A percentile compares a stretch with the other conserved stretches of the same genome.
phyloP scores from a whole-genome alignment of 352 stramenopile genomes.

The Phytophthora colocasiae region DNA sequence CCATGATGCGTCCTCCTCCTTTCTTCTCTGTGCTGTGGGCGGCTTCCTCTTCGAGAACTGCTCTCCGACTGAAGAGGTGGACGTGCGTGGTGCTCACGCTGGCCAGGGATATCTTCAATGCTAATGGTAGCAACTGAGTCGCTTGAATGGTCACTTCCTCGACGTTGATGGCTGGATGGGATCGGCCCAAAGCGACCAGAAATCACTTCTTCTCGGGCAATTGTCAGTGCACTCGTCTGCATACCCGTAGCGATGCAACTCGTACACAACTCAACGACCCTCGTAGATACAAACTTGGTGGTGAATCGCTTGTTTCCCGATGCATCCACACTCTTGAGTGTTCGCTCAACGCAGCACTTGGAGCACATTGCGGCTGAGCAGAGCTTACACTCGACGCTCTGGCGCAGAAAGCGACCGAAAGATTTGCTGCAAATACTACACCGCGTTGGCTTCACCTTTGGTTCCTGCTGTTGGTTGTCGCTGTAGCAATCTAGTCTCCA shows the following conservation, averaged over 20 bases:
- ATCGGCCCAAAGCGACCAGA: conserved; percentile 40
- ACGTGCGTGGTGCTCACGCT: conserved; percentile 27
- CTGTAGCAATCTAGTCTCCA: conserved; percentile 43
- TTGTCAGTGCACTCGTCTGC: conserved; percentile 46
- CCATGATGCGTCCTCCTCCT: conserved; percentile 20
- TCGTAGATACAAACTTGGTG: conserved; percentile 47
- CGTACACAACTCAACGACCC: conserved; percentile 46
- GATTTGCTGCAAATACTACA: conserved; percentile 56
- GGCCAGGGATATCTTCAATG: conserved; percentile 41
- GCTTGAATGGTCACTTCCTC: conserved; percentile 19
- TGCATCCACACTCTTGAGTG: conserved; percentile 46
- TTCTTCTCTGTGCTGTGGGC: conserved; percentile 11
- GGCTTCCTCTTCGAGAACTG: conserved; percentile 17
- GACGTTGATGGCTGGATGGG: conserved; percentile 10
- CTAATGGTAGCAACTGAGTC: conserved; percentile 36
- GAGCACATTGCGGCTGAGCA: conserved; percentile 56
- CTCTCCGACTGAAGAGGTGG: conserved; percentile 27
- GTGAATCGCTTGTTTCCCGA: conserved; percentile 34
- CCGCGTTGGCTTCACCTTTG: conserved; percentile 26
- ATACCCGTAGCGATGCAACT: conserved; percentile 42
- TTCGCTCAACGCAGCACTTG: conserved; percentile 52
- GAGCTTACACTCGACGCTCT: conserved; percentile 50
- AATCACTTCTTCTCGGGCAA: conserved; percentile 54
- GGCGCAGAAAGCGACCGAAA: conserved; percentile 43
- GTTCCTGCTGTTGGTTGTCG: conserved; percentile 26